These are phyloP conservation scores for Phialophora verrucosa DNA, from an alignment of 2,329 filamentous ascomycete genomes.

Conservation along the genomic window DNA sequence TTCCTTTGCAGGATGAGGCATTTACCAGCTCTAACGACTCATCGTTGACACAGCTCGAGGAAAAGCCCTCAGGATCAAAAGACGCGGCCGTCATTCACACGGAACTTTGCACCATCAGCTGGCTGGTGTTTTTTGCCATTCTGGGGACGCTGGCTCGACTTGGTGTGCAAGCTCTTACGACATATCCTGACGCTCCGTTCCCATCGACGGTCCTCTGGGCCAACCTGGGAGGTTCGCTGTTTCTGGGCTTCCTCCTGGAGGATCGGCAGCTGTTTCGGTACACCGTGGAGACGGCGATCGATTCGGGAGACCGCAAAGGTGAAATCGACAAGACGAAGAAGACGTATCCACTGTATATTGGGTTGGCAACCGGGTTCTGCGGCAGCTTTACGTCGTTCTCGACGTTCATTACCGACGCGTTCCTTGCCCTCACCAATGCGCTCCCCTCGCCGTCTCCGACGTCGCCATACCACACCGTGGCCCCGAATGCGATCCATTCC, in stretches of 20 bases:
- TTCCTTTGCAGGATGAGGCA: neutral
- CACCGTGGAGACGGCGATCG: conserved; percentile 39
- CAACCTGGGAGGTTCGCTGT: conserved; percentile 75
- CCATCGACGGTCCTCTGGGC: conserved; percentile 78
- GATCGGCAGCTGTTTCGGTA: conserved; percentile 71
- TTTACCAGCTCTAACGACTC: neutral
- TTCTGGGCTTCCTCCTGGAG: conserved; percentile 81
- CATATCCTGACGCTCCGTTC: conserved; percentile 75
- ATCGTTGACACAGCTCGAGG: neutral
- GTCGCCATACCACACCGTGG: conserved; percentile 13
- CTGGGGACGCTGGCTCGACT: conserved; percentile 78
- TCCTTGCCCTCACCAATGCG: conserved; percentile 75
- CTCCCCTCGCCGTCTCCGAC: conserved; percentile 45
- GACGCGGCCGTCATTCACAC: neutral
- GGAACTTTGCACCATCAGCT: neutral
- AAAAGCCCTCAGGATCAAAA: neutral
- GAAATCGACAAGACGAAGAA: conserved; percentile 64
- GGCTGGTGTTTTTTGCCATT: conserved; percentile 78
- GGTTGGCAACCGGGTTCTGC: conserved; percentile 80
- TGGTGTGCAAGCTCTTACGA: conserved; percentile 75
- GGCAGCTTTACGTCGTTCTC: conserved; percentile 87
- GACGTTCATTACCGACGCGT: conserved; percentile 75
- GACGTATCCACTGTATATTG: conserved; percentile 81
- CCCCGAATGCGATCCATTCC: neutral
- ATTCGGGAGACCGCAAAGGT: conserved; percentile 38